A percentile compares a stretch with the other conserved stretches of the same genome.
Evolutionary conservation across 495 filamentous ascomycete genomes (phyloP).

Genomic region (Penicillium lividum): DNA sequence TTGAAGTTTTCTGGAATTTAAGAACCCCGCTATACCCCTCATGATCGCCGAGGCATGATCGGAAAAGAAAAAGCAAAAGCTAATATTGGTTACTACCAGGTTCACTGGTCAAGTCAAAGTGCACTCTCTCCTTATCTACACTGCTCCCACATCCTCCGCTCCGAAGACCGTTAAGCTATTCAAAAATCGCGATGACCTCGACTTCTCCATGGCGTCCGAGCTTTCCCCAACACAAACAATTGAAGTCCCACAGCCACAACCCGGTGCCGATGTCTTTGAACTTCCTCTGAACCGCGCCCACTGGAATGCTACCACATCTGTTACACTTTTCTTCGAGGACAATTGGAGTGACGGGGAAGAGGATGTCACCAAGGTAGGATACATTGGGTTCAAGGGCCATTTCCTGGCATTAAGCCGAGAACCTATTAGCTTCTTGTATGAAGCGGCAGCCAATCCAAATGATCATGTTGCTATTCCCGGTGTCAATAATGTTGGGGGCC

Average conservation of each 20-base stretch:
- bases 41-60: conserved; percentile 1
- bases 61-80: conserved; percentile 12
- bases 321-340: conserved; percentile 80
- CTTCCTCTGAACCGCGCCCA: conserved; percentile 78
- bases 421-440: conserved; percentile 83
- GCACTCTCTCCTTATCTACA: conserved; percentile 82
- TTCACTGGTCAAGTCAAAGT: conserved; percentile 94
- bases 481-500: conserved; percentile 40
- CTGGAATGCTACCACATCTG: conserved; percentile 76
- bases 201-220: conserved; percentile 75
- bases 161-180: conserved; percentile 82
- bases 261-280: conserved; percentile 73
- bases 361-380: conserved; percentile 75
- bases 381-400: conserved; percentile 90
- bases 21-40: conserved; percentile 31
- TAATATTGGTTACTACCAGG: conserved; percentile 45
- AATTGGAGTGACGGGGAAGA: conserved; percentile 66
- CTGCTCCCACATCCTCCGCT: conserved; percentile 66
- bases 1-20: neutral
- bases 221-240: conserved; percentile 72
- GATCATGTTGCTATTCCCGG: conserved; percentile 69
- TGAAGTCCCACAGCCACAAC: conserved; percentile 68
- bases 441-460: conserved; percentile 85
- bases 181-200: conserved; percentile 81
- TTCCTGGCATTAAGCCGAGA: conserved; percentile 84